A percentile compares a stretch with the other conserved stretches of the same genome.
phyloP scores from a whole-genome alignment of 1,284 basidiomycete species.

The Cutaneotrichosporon sp. region DNA sequence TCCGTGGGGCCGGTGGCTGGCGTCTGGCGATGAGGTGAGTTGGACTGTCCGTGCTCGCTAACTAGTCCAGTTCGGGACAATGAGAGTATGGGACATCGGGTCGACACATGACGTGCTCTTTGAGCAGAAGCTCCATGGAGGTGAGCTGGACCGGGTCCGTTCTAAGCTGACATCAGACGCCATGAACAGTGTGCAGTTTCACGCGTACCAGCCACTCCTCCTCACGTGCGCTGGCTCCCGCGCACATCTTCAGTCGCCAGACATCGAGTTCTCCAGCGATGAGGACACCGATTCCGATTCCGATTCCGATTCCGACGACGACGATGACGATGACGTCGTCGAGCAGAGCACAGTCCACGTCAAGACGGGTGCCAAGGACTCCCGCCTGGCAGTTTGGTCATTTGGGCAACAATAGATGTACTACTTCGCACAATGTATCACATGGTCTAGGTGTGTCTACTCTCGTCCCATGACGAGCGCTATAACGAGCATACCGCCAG shows the following conservation, averaged over 20 bases:
- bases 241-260: constrained; percentile 12
- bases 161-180: constrained; percentile 35
- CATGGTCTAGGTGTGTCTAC: constrained; percentile 10
- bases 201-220: constrained; percentile 43
- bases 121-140: constrained; percentile 22
- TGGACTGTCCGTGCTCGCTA: constrained; percentile 13
- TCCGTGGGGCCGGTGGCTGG: constrained; percentile 65
- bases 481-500: constrained; percentile 9
- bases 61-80: constrained; percentile 32
- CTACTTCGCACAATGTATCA: neutral
- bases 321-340: neutral
- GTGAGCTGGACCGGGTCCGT: constrained; percentile 12
- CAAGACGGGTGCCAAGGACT: constrained; percentile 6
- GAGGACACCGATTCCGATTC: neutral
- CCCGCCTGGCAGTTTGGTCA: constrained; percentile 17
- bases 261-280: constrained; percentile 14
- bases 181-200: constrained; percentile 45
- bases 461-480: constrained; percentile 11
- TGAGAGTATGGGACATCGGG: constrained; percentile 45
- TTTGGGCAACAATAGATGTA: constrained; percentile 4
- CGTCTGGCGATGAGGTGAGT: constrained; percentile 68
- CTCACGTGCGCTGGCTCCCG: constrained; percentile 42
- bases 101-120: constrained; percentile 19
- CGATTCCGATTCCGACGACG: neutral
- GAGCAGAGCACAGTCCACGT: constrained; percentile 6